Conservation (phyloP, 73 alveolate species). For the Loxodes magnus region DNA sequence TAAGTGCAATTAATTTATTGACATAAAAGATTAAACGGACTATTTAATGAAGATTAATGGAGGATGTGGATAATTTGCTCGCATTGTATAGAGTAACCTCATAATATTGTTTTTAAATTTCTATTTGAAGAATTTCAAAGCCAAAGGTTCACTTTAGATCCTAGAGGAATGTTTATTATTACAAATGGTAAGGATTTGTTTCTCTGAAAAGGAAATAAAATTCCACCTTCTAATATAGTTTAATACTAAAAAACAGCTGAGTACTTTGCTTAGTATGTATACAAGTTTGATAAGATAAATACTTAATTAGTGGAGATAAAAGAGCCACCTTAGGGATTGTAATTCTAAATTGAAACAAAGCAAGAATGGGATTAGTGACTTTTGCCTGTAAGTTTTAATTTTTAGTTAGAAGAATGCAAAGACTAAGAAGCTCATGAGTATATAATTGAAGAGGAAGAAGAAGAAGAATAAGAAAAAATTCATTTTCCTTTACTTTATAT, state of each 20-base stretch:
- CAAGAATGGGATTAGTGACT: slow-evolving; percentile 33
- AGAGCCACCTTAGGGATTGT: slow-evolving; percentile 7
- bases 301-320: slow-evolving; percentile 6
- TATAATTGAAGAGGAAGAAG: slow-evolving; percentile 20
- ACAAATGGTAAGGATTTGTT: slow-evolving; percentile 9
- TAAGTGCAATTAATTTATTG: slow-evolving; percentile 23
- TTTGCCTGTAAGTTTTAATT: slow-evolving; percentile 5
- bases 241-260: slow-evolving; percentile 17
- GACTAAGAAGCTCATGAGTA: slow-evolving; percentile 16
- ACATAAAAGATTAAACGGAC: slow-evolving; percentile 24
- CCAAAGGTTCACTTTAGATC: slow-evolving; percentile 28
- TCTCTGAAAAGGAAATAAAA: slow-evolving; percentile 21
- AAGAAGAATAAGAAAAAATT: slow-evolving; percentile 12
- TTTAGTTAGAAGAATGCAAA: background rate
- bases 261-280: slow-evolving; percentile 6
- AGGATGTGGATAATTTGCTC: slow-evolving; percentile 38
- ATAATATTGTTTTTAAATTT: slow-evolving; percentile 18
- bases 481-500: slow-evolving; percentile 27
- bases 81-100: slow-evolving; percentile 38
- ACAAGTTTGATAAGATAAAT: slow-evolving; percentile 34
- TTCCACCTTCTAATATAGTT: slow-evolving; percentile 17
- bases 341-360: slow-evolving; percentile 21
- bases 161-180: slow-evolving; percentile 32
- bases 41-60: slow-evolving; percentile 18
- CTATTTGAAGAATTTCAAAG: slow-evolving; percentile 17